Evolutionary conservation across 2,329 filamentous ascomycete genomes (phyloP).

Genomic region (Cladorrhinum sp.): DNA sequence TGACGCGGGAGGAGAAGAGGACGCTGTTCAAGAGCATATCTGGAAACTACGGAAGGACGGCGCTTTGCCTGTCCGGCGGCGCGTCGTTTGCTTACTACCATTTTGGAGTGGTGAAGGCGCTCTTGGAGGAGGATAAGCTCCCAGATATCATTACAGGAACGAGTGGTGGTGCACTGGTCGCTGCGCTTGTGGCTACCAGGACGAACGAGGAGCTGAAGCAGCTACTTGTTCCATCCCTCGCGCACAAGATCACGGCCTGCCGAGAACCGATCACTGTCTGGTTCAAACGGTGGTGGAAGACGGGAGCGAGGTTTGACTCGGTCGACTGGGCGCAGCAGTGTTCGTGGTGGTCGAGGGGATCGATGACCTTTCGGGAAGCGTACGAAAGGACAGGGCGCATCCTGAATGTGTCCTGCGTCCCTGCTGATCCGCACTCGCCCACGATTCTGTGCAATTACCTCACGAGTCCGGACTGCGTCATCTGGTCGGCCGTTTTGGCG

Average conservation of each 20-base stretch:
- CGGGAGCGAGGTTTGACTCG: conserved; percentile 90
- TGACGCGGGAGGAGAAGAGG: conserved; percentile 72
- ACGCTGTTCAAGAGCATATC: conserved; percentile 82
- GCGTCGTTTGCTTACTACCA: conserved; percentile 97
- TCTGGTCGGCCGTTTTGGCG: conserved; percentile 94
- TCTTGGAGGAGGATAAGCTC: conserved; percentile 79
- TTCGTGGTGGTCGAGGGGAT: conserved; percentile 87
- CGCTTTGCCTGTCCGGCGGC: conserved; percentile 87
- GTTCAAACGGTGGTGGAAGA: conserved; percentile 83
- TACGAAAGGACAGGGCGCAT: conserved; percentile 92
- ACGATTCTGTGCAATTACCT: conserved; percentile 93
- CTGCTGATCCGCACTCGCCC: conserved; percentile 88
- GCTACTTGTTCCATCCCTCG: conserved; percentile 82
- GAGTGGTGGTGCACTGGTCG: conserved; percentile 87
- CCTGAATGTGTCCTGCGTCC: conserved; percentile 92
- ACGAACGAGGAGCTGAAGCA: conserved; percentile 88
- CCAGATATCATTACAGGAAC: conserved; percentile 96
- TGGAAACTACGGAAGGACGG: conserved; percentile 88
- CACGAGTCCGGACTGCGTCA: conserved; percentile 92
- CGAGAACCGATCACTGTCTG: conserved; percentile 73
- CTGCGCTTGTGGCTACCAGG: conserved; percentile 79
- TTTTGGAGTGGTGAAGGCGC: conserved; percentile 84
- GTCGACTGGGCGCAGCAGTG: conserved; percentile 84
- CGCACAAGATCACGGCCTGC: conserved; percentile 79
- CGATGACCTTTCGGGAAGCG: conserved; percentile 90